Conservation (phyloP, 345 rosid species). For the Ricinus communis region DNA sequence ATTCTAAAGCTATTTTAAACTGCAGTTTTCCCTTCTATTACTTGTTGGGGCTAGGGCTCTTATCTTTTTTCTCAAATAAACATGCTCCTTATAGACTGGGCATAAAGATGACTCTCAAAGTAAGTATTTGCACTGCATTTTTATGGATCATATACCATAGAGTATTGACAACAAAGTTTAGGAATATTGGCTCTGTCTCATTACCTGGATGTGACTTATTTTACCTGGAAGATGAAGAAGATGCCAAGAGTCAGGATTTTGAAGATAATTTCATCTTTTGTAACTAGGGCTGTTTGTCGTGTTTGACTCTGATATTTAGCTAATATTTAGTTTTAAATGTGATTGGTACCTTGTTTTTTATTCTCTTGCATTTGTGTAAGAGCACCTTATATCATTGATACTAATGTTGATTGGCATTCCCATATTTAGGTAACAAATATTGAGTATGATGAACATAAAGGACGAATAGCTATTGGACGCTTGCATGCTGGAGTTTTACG, state of each 20-base stretch:
- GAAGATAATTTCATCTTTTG: neutral
- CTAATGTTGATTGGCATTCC: slow-evolving; percentile 4
- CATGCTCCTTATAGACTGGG: neutral
- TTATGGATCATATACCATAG: neutral
- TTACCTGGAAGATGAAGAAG: slow-evolving; percentile 9
- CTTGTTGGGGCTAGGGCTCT: neutral
- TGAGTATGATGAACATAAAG: slow-evolving; percentile 97
- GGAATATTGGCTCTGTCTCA: neutral
- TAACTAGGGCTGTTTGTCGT: neutral
- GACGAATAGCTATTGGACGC: slow-evolving; percentile 95
- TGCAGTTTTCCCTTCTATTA: neutral
- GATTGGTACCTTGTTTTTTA: slow-evolving; percentile 4
- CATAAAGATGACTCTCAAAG: neutral
- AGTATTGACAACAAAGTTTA: slow-evolving; percentile 4
- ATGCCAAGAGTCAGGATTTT: neutral
- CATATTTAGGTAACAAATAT: slow-evolving; percentile 73
- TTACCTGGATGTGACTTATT: neutral
- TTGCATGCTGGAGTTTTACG: slow-evolving; percentile 82
- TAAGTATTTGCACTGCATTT: neutral
- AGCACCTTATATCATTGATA: slow-evolving; percentile 4
- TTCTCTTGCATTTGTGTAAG: slow-evolving; percentile 1
- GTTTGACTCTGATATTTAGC: neutral
- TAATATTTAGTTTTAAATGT: neutral
- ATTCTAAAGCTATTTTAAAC: neutral
- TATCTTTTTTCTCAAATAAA: neutral